Base-by-base conservation (phyloP, 768 basidiomycete species). In the Sporobolomyces roseus region DNA sequence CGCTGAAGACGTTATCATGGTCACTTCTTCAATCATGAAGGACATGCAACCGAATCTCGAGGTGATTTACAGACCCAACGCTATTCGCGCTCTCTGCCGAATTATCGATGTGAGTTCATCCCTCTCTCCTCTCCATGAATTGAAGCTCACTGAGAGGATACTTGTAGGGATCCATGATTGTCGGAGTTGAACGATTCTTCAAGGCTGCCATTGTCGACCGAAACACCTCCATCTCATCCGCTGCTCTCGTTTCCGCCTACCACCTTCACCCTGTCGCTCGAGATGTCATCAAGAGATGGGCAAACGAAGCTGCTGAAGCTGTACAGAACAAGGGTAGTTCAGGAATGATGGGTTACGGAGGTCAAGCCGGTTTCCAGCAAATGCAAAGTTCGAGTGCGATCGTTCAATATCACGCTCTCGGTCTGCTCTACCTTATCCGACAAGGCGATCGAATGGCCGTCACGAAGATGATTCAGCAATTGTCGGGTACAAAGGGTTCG, bases 1-100 rank as follows among this genome's bases (percentile, higher is more conserved):
- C n/a, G 91, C 96, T 21, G 93, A 99, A 79, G 94, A 98, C 82
- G 92, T 98, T 33, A 96, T 99, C 75, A 99, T 99, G 92, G 93
- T 97, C 70, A 99, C 96, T 14, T 90, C 88, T 79, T 96, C 92
- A 76, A 97, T 99, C 79, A 96, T 96, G 93, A 98, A 98, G 82
- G 96, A 99, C 77, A 99, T 98, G 92, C 96, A 99, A 77, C 89
- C 93, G 62, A 97, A 96, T 78, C 88, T 92, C 55, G 96, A 99
- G 80, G 94, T 98, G 76, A 92, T 99, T 69, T 99, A 99, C 80
- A 85, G 96, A 62, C 91, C 96, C 36, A 99, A 99, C 79, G 89
- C 96, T 21, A 99, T 98, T 74, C 87, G 96, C 72, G 93, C 94
- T 10, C 83, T 99, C 9, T 93, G 92, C 79, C 85, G 93, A 71